Conservation (phyloP, 2,329 filamentous ascomycete genomes). For the Penicillium sclerotiorum region DNA sequence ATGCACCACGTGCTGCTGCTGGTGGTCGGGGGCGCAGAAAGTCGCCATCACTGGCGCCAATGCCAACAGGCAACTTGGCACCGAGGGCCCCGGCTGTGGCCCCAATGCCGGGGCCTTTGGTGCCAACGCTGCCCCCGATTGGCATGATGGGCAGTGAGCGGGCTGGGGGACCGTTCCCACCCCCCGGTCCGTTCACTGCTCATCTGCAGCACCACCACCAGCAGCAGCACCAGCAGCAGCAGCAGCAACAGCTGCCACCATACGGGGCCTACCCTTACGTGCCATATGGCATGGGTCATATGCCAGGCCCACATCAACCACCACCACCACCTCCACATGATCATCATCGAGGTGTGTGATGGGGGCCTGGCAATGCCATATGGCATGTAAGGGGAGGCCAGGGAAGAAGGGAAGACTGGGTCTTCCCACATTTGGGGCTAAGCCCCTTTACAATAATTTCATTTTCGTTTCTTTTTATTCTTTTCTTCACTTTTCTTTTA, state of each 20-base stretch:
- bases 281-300: not conserved
- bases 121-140: conserved; percentile 21
- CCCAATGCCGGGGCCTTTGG: conserved; percentile 20
- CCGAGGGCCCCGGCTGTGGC: conserved; percentile 24
- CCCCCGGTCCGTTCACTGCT: conserved; percentile 16
- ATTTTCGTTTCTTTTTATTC: not conserved
- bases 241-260: conserved; percentile 23
- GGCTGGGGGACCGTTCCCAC: too few species aligned
- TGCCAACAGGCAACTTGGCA: conserved; percentile 22
- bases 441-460: not conserved
- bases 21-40: conserved; percentile 33
- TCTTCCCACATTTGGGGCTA: too few species aligned
- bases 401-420: too few species aligned
- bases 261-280: conserved; percentile 28
- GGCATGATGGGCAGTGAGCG: too few species aligned
- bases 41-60: conserved; percentile 24
- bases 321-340: not conserved
- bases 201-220: conserved; percentile 14
- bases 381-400: too few species aligned
- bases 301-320: not conserved
- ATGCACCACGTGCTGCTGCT: conserved; percentile 29
- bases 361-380: too few species aligned
- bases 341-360: not conserved
- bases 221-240: not conserved
- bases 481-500: not conserved